Evolutionary conservation across 163 green algal species (phyloP).

Genomic region (Scenedesmus sp.): DNA sequence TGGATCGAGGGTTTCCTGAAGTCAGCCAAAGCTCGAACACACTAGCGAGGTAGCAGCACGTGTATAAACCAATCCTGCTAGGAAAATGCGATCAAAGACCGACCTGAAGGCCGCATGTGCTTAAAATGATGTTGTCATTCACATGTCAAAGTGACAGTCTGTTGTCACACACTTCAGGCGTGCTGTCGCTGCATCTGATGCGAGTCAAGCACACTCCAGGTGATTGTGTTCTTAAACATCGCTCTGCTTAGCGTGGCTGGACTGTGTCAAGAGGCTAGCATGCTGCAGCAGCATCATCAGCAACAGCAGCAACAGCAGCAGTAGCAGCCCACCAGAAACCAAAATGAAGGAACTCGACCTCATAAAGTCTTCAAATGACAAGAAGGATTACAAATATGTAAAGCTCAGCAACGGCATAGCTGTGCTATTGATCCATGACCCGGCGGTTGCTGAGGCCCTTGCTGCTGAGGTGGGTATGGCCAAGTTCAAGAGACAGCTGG

Average conservation of each 20-base stretch:
- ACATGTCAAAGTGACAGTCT: background rate
- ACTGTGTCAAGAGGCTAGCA: background rate
- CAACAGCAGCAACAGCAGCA: background rate
- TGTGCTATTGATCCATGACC: conserved; percentile 87
- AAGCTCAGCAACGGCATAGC: conserved; percentile 79
- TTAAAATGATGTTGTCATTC: background rate
- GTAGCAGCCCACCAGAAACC: background rate
- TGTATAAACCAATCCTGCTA: background rate
- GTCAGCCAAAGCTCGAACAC: background rate
- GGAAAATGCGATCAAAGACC: background rate
- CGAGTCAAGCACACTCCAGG: too few species aligned
- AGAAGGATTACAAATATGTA: conserved; percentile 67
- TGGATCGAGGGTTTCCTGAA: background rate
- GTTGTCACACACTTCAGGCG: background rate
- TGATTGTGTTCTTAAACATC: too few species aligned
- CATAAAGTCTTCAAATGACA: conserved; percentile 62
- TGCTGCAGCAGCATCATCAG: background rate
- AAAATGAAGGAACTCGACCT: background rate
- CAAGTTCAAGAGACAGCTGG: background rate
- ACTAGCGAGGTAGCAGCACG: background rate
- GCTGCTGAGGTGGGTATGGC: background rate
- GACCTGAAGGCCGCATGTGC: background rate
- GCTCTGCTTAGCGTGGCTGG: too few species aligned
- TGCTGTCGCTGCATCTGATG: too few species aligned
- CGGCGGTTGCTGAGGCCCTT: conserved; percentile 77